Percentiles rank a stretch among this genome's conserved stretches.
These are phyloP conservation scores for Plasmodium malariae DNA, from an alignment of 169 alveolate genomes.

Conservation along the genomic window DNA sequence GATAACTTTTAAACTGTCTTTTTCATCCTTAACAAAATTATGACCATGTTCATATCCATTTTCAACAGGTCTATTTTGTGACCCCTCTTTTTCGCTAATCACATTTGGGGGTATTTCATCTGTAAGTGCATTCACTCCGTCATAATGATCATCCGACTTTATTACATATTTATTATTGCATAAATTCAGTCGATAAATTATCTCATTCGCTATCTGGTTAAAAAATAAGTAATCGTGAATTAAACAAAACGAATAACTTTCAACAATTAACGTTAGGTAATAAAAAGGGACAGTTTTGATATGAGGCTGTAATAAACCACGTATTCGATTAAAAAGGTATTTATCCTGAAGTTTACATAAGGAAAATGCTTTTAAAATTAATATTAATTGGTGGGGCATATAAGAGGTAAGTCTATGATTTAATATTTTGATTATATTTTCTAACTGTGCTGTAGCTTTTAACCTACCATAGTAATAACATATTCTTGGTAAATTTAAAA, in stretches of 20 bases:
- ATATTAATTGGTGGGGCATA: slow-evolving; percentile 83
- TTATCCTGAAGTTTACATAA: slow-evolving; percentile 83
- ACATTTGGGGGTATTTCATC: not conserved
- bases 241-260: slow-evolving; percentile 71
- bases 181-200: slow-evolving; percentile 25
- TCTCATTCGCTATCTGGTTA: slow-evolving; percentile 22
- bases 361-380: slow-evolving; percentile 81
- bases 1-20: not conserved
- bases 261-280: slow-evolving; percentile 53
- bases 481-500: slow-evolving; percentile 85
- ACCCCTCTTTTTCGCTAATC: not conserved
- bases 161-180: slow-evolving; percentile 7
- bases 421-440: slow-evolving; percentile 79
- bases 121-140: not conserved
- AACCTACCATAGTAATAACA: slow-evolving; percentile 83
- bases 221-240: slow-evolving; percentile 65
- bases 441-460: slow-evolving; percentile 85
- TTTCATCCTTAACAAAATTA: not conserved
- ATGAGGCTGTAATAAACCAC: slow-evolving; percentile 67
- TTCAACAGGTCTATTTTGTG: too few relatives aligned
- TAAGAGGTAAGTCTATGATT: slow-evolving; percentile 76
- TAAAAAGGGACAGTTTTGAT: slow-evolving; percentile 64
- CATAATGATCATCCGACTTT: not conserved
- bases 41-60: slow-evolving; percentile 4
- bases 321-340: slow-evolving; percentile 78